Evolutionary conservation across 305 asterid species (phyloP), one percentile per base, ranked within the genome.

Genomic region (Euphrasia arctica): DNA sequence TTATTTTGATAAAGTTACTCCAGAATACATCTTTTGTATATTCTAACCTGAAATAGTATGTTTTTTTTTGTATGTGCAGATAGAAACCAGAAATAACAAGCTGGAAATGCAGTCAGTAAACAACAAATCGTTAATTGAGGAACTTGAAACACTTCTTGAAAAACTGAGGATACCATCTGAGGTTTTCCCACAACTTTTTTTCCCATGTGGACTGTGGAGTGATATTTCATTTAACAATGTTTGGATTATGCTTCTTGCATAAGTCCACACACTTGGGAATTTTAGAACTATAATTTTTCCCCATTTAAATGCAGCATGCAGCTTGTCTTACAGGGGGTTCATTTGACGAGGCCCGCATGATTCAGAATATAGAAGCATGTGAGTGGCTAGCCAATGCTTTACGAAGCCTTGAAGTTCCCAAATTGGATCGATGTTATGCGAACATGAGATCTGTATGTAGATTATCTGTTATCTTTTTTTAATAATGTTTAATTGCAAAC

Each of bases 51-150:
- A 18, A 51, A 51, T 51, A 60, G 14, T 47, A 28, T 25, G 50
- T 54, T 50, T 47, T 41, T 41, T 62, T 66, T 65, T 58, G 61
- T 60, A 27, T 72, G 34, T 74, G 85, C 95, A 94, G 99, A 94
- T 94, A 67, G 99, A 94, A 80, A 79, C 73, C 14, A 91, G 96
- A 58, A 94, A 94, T 76, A 94, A 94, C 83, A 88, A 89, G 82
- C 85, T 94, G 77, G 97, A 90, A 83, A 85, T 85, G 96, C 98
- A 94, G 77, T 90, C 99, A 28, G 85, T 86, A 60, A 94, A 94
- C 83, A 94, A 94, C 79, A 83, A 86, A 80, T 68, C 87, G 29
- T 77, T 94, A 67, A 79, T 94, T 74, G 98, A 86, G 84, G 96
- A 90, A 79, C 97, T 94, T 27, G 97, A 94, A 63, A 88, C 79